Conservation (phyloP, 2,329 filamentous ascomycete genomes). For the Alternaria sp. region DNA sequence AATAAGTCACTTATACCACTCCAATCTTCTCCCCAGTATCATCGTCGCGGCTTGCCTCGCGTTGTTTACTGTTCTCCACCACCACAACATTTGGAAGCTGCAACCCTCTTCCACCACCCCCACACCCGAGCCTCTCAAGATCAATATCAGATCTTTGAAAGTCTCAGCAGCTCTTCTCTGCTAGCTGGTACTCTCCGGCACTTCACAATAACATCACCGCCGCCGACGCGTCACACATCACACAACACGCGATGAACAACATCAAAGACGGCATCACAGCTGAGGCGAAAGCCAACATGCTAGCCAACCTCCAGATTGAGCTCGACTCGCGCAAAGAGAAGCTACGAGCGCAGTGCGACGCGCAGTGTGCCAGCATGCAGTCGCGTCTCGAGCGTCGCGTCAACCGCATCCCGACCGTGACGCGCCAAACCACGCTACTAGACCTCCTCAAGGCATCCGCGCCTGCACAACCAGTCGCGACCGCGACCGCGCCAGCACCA, state of each 20-base stretch:
- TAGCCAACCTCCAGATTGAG: slow-evolving; percentile 42
- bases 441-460: slow-evolving; percentile 66
- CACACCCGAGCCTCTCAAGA: not conserved
- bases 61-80: slow-evolving; percentile 27
- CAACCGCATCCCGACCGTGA: slow-evolving; percentile 82
- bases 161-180: not conserved
- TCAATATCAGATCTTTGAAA: not conserved
- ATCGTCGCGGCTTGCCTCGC: slow-evolving; percentile 17
- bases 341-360: slow-evolving; percentile 84
- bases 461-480: slow-evolving; percentile 5
- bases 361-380: slow-evolving; percentile 84
- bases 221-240: slow-evolving; percentile 29
- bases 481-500: slow-evolving; percentile 11
- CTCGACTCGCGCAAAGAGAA: slow-evolving; percentile 88
- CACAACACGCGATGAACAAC: slow-evolving; percentile 24
- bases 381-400: slow-evolving; percentile 90
- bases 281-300: slow-evolving; percentile 44
- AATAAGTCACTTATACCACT: not conserved
- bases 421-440: slow-evolving; percentile 81
- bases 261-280: slow-evolving; percentile 28
- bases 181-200: not conserved
- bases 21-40: not conserved
- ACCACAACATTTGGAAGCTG: not conserved
- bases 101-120: not conserved
- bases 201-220: not conserved